Base-by-base conservation (phyloP, 1,139 yeast species). In the Kodamaea sp. region DNA sequence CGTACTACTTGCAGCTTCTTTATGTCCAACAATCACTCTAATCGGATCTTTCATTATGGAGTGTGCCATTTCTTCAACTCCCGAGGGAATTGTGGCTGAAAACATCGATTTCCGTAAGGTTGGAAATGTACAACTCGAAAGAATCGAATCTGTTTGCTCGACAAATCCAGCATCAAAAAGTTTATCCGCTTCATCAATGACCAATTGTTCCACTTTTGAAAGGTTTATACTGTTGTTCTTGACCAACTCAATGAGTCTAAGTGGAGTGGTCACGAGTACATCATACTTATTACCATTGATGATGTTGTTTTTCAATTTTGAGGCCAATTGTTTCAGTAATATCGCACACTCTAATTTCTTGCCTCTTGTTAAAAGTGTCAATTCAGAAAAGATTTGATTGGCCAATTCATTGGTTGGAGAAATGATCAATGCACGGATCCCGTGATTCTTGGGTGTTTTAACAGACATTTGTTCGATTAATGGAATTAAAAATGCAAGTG, bases 111-210 rank as follows among this genome's bases (percentile, higher is more conserved):
- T 87, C 37, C 79, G 69, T 29, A 84, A 55, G 34, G 62, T 62
- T 3, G 74, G 63, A 45, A 71, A 64, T 1, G 82, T 67, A 59
- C 95, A 84, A 27, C 81, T 74, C 9, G 85, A 72, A 47, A 92
- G 66, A 44, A 92, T 83, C 39, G 80, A 82, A 59, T 92, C 98
- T 0, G 96, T 86, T 65, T 94, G 98, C 49, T 84, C 89, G 15
- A 89, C 79, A 53, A 94, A 94, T 11, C 92, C 95, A 41, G 82
- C 81, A 53, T 92, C 97, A 54, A 94, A 87, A 40, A 94, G 67
- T 53, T 87, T 85, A 69, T 94, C 99, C 4, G 97, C 97, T 65
- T 92, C 99, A 70, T 94, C 99, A 50, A 94, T 79, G 11, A 92
- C 75, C 40, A 92, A 65, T 55, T 81, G 83, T 49, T 83, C 82